Base-by-base conservation (phyloP, 768 basidiomycete species). In the Amanita pallidorosea region DNA sequence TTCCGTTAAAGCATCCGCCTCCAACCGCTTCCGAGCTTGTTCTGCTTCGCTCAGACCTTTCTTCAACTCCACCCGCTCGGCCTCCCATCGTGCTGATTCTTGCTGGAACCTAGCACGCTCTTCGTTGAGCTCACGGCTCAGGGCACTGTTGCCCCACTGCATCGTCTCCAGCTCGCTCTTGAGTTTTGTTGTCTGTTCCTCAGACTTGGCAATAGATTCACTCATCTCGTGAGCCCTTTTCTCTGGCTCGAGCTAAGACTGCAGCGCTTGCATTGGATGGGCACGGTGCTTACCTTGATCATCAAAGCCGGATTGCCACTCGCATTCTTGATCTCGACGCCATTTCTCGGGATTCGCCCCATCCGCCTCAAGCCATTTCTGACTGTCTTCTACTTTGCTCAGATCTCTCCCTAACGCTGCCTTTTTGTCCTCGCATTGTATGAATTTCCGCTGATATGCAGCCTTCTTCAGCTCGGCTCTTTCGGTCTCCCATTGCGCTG, bases 161-260 rank as follows among this genome's bases (percentile, higher is more conserved):
- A 22, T 17, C 9, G 7, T 22, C 17, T 22, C 22, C 20, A 41
- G n/a, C 22, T 41, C 40, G 2, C 8, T 12, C 20, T 22, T 41
- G 12, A 41, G 8, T 29, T 4, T 52, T 46, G 72, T 68, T 7
- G 29, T 29, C 29, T 29, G 29, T 29, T 62, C 61, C 35, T 65
- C 58, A 45, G 64, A 63, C 38, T 64, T 59, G 12, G 64, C 56
- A 11, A 61, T 58, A 51, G 66, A 61, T 45, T 61, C 62, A 44
- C 65, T 65, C 23, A 67, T 51, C 22, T 69, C 69, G 27, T 8
- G 40, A 23, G 1, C 7, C 2, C 0, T 22, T 12, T 23, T 22
- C 31, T 18, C 40, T 20, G 6, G 20, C 23, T 41, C 40, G 11
- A 23, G 7, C 40, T 41, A n/a, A 41, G 11, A n/a, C 20, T 41